Conservation (phyloP, 306 rosid genomes). For the Trifolium repens region DNA sequence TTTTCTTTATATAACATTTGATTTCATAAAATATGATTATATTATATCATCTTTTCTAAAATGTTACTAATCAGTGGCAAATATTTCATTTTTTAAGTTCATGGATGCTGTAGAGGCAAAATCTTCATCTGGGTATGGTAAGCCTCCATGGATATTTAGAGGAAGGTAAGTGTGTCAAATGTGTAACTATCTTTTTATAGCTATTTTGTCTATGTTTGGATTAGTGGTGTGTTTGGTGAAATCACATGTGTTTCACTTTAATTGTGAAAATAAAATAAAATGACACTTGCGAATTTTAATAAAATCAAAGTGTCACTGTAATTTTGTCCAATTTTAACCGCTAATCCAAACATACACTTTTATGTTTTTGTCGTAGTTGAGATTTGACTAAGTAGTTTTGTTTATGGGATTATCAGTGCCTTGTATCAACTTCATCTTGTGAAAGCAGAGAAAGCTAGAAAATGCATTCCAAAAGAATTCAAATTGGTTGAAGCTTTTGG, state of each 20-base stretch:
- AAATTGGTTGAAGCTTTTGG: slow-evolving; percentile 93
- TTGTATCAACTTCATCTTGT: slow-evolving; percentile 93
- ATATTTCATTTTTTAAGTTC: neutral
- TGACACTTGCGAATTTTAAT: too few relatives aligned
- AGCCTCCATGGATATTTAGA: slow-evolving; percentile 86
- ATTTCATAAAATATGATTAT: neutral
- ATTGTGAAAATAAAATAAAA: too few relatives aligned
- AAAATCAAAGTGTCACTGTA: too few relatives aligned
- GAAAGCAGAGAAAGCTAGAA: slow-evolving; percentile 77
- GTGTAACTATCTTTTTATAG: neutral
- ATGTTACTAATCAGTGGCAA: slow-evolving; percentile 4
- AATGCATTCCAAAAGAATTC: slow-evolving; percentile 82
- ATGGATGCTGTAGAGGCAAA: slow-evolving; percentile 59
- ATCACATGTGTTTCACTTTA: too few relatives aligned
- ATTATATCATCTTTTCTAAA: neutral
- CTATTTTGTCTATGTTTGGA: neutral
- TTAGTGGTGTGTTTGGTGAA: too few relatives aligned
- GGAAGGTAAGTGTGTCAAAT: slow-evolving; percentile 63
- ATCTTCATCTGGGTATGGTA: slow-evolving; percentile 68
- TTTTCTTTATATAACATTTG: neutral
- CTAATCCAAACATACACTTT: too few relatives aligned
- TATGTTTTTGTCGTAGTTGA: neutral
- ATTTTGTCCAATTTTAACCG: too few relatives aligned
- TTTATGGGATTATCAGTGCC: slow-evolving; percentile 58
- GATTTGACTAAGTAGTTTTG: neutral